Conservation (phyloP, 768 basidiomycete species). For the Kwoniella dendrophila region DNA sequence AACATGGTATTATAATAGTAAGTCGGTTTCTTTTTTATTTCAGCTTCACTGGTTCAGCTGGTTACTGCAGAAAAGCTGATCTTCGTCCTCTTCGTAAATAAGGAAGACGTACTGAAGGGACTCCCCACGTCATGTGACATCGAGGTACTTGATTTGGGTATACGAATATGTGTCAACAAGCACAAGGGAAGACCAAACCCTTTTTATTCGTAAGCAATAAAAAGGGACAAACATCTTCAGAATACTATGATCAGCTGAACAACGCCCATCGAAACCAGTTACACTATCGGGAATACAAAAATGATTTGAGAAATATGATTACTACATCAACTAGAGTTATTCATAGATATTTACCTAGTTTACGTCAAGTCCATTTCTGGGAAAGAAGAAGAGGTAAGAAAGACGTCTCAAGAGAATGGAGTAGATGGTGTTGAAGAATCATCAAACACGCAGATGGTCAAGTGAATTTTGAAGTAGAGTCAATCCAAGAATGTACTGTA, state of each 20-base stretch:
- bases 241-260: background rate
- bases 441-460: background rate
- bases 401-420: background rate
- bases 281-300: background rate
- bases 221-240: background rate
- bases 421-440: background rate
- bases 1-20: background rate
- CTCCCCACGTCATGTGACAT: background rate
- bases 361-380: background rate
- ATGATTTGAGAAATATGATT: background rate
- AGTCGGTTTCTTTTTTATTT: background rate
- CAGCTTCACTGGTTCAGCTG: no score
- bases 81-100: background rate
- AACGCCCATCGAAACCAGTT: background rate
- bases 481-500: background rate
- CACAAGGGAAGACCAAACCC: background rate
- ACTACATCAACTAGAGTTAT: no score
- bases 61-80: no score
- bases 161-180: background rate
- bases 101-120: background rate
- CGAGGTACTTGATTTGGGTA: background rate
- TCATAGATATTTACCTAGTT: background rate
- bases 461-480: background rate
- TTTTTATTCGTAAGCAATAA: background rate
- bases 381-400: background rate